These are phyloP conservation scores for Nemania sp. DNA, from an alignment of 2,329 filamentous ascomycete species.

Conservation along the genomic window DNA sequence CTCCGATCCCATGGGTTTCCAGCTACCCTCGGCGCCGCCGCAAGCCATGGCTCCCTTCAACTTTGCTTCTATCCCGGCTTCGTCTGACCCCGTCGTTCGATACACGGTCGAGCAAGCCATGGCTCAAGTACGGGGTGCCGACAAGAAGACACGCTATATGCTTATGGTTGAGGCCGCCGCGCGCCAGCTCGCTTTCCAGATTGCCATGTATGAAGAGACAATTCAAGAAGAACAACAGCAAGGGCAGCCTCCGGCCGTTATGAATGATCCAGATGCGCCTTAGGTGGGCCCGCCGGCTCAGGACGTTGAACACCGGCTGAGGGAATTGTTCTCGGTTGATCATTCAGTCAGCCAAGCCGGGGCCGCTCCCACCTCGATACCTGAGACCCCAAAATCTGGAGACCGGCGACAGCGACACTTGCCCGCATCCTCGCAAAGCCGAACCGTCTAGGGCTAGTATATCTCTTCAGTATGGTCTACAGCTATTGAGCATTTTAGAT, in stretches of 20 bases:
- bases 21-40: slow-evolving; percentile 37
- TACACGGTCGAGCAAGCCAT: slow-evolving; percentile 52
- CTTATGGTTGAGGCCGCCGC: slow-evolving; percentile 58
- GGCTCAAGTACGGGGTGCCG: slow-evolving; percentile 48
- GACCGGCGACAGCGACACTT: too few relatives aligned
- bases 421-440: too few relatives aligned
- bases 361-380: too few relatives aligned
- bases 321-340: too few relatives aligned
- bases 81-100: slow-evolving; percentile 45
- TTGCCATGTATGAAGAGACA: slow-evolving; percentile 54
- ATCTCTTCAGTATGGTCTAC: too few relatives aligned
- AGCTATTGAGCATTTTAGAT: too few relatives aligned
- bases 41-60: slow-evolving; percentile 38
- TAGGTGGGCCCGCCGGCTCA: not conserved
- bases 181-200: slow-evolving; percentile 56
- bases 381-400: too few relatives aligned
- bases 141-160: slow-evolving; percentile 50
- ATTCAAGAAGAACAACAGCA: slow-evolving; percentile 38
- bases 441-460: too few relatives aligned
- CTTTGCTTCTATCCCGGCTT: slow-evolving; percentile 39
- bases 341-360: too few relatives aligned
- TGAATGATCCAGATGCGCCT: slow-evolving; percentile 35
- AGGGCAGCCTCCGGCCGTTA: slow-evolving; percentile 29
- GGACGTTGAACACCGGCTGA: not conserved
- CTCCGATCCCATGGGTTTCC: slow-evolving; percentile 36